phyloP scores from a whole-genome alignment of 441 rosid species.

The Pelargonium australe region DNA sequence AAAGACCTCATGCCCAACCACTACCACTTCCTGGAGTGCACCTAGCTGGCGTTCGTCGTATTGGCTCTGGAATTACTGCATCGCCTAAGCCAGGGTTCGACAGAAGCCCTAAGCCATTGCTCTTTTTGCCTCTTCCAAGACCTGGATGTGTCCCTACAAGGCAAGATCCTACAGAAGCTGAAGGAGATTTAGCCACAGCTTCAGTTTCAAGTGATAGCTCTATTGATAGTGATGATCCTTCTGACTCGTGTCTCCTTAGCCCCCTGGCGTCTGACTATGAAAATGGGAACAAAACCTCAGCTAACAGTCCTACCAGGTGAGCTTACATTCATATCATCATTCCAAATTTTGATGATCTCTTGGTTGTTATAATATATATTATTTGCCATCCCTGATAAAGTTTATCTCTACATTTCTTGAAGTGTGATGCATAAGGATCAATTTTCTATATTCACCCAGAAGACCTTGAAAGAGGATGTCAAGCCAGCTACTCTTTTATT shows the following conservation, averaged over 20 bases:
- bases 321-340: slow-evolving; percentile 16
- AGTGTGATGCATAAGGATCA: slow-evolving; percentile 53
- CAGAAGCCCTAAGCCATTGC: slow-evolving; percentile 30
- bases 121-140: slow-evolving; percentile 46
- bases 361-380: not conserved
- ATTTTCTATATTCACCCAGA: slow-evolving; percentile 31
- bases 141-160: slow-evolving; percentile 35
- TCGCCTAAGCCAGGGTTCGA: slow-evolving; percentile 37
- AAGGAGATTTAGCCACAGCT: slow-evolving; percentile 52
- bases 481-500: slow-evolving; percentile 46
- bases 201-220: slow-evolving; percentile 53
- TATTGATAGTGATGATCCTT: slow-evolving; percentile 46
- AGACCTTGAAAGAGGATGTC: slow-evolving; percentile 44
- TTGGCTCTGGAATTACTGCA: slow-evolving; percentile 41
- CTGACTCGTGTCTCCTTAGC: slow-evolving; percentile 50
- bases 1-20: slow-evolving; percentile 61
- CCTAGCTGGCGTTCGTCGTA: slow-evolving; percentile 28
- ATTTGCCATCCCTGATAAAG: slow-evolving; percentile 9
- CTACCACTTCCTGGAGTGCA: slow-evolving; percentile 56
- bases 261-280: slow-evolving; percentile 63
- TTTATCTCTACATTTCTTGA: slow-evolving; percentile 17
- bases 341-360: slow-evolving; percentile 13
- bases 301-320: slow-evolving; percentile 51
- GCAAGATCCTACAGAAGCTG: slow-evolving; percentile 33
- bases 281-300: slow-evolving; percentile 45